Evolutionary conservation across 768 basidiomycete species (phyloP).

Genomic region (Trametes punicea): DNA sequence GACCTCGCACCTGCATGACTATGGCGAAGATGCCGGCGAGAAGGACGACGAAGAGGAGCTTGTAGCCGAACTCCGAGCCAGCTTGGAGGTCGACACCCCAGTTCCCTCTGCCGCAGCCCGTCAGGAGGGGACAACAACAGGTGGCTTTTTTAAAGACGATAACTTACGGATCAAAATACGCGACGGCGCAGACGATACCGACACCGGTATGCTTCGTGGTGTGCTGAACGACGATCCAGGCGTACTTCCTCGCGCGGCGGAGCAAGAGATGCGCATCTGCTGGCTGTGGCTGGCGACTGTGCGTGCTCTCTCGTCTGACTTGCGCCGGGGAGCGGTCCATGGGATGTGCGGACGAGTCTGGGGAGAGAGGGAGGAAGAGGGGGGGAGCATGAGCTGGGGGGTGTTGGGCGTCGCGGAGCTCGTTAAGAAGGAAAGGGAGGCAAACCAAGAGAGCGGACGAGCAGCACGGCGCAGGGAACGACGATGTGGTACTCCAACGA

Average conservation of each 20-base stretch:
- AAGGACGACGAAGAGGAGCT: conserved; percentile 80
- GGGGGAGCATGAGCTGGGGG: conserved; percentile 10
- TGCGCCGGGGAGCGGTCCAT: conserved; percentile 2
- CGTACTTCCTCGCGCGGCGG: not conserved
- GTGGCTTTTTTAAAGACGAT: not conserved
- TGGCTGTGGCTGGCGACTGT: not conserved
- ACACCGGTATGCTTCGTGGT: conserved; percentile 68
- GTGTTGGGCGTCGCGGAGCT: not conserved
- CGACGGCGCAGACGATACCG: conserved; percentile 84
- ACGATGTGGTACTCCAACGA: conserved; percentile 18
- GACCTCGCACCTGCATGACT: conserved; percentile 61
- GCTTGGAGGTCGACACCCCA: conserved; percentile 91
- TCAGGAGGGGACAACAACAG: not conserved
- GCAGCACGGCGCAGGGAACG: conserved; percentile 15
- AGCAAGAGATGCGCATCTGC: not conserved
- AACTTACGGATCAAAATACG: conserved; percentile 83
- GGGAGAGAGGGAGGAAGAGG: conserved; percentile 9
- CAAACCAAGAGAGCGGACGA: conserved; percentile 13
- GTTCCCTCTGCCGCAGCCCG: conserved; percentile 54
- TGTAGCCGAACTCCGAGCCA: conserved; percentile 82
- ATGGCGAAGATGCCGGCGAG: conserved; percentile 80
- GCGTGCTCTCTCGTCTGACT: not conserved
- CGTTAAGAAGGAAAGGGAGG: conserved; percentile 10
- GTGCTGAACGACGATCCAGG: conserved; percentile 36
- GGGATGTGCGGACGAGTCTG: not conserved